A percentile compares a stretch with the other conserved stretches of the same genome.
phyloP scores from a whole-genome alignment of 208 protist species.

The Trypanosoma boissoni region DNA sequence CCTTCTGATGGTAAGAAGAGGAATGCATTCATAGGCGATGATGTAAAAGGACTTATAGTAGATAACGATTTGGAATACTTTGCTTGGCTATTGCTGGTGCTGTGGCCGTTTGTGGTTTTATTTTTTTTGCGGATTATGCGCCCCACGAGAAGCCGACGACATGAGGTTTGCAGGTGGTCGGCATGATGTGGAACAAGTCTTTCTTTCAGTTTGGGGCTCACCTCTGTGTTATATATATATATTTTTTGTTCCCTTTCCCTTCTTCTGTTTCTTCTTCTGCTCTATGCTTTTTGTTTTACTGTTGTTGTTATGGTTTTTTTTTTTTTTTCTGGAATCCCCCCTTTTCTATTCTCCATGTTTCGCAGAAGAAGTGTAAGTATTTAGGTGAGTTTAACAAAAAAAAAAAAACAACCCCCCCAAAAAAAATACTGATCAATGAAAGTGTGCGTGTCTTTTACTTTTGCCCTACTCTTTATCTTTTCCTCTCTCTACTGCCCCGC shows the following conservation, averaged over 20 bases:
- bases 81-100: neutral
- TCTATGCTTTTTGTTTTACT: neutral
- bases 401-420: no score
- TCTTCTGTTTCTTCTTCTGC: neutral
- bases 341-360: no score
- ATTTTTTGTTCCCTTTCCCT: constrained; percentile 1
- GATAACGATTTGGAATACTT: neutral
- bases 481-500: neutral
- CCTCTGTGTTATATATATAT: constrained; percentile 36
- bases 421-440: no score
- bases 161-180: neutral
- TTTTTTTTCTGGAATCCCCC: neutral
- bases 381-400: no score
- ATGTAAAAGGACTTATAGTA: no score
- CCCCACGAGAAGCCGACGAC: neutral
- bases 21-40: no score
- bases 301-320: neutral
- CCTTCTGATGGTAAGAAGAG: no score
- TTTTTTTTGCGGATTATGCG: neutral
- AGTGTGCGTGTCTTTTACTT: no score
- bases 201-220: no score
- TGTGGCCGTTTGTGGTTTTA: neutral
- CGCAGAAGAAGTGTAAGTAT: no score
- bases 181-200: neutral
- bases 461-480: constrained; percentile 49